Percentiles rank a stretch among this genome's conserved stretches.
Conservation (phyloP, 2,329 filamentous ascomycete genomes). For the Arachnomyces sp. region DNA sequence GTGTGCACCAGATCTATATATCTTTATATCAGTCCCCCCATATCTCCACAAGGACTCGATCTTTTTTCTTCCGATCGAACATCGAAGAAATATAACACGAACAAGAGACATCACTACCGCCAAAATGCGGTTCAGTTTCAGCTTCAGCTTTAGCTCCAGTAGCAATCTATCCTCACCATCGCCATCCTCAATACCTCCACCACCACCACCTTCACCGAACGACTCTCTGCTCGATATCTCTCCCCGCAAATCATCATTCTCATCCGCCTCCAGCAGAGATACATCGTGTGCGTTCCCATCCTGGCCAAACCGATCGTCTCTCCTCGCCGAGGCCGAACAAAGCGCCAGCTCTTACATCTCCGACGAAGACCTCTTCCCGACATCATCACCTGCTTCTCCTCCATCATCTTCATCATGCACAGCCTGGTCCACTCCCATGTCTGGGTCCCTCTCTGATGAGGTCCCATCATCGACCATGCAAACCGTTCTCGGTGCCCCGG, state of each 20-base stretch:
- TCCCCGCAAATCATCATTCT: constrained; percentile 37
- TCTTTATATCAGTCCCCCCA: too few relatives aligned
- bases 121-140: constrained; percentile 20
- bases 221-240: constrained; percentile 34
- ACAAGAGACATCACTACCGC: constrained; percentile 2
- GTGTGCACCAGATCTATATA: too few relatives aligned
- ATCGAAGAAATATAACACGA: not conserved
- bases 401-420: constrained; percentile 5
- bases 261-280: constrained; percentile 29
- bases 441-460: too few relatives aligned
- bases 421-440: too few relatives aligned
- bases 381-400: constrained; percentile 20
- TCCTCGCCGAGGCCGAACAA: constrained; percentile 26
- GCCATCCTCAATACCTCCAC: constrained; percentile 27
- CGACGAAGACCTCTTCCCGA: constrained; percentile 35
- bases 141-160: constrained; percentile 21
- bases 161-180: constrained; percentile 17
- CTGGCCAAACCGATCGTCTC: constrained; percentile 36
- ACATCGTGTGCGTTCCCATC: constrained; percentile 38
- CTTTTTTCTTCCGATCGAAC: too few relatives aligned
- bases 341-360: constrained; percentile 34
- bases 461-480: constrained; percentile 9
- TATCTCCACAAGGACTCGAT: too few relatives aligned
- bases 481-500: constrained; percentile 16
- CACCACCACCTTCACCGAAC: constrained; percentile 32